Base-by-base conservation (phyloP, 2,329 filamentous ascomycete genomes). In the Hypoxylon sp. region DNA sequence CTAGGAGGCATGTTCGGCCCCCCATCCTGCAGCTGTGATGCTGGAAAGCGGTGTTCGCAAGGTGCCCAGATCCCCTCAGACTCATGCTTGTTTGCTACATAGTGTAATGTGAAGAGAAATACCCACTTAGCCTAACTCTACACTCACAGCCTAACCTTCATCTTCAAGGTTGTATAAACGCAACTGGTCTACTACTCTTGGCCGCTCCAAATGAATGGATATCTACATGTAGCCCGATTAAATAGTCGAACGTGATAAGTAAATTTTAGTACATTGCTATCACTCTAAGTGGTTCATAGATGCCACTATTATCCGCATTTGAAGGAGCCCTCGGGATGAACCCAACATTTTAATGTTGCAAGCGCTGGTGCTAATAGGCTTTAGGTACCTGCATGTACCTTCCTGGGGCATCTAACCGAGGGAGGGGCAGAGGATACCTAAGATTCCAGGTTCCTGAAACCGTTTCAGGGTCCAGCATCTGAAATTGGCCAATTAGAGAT, bases 391-490 rank as follows among this genome's bases (percentile, higher is more conserved):
- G 13, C 13, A 53, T 13, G 37, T 40, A 42, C 35, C 49, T 35
- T 40, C 31, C 11, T 33, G 25, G 14, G 14, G 27, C 22, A 31
- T 11, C 30, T 14, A 53, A 53, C 37, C 53, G 35, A 42, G 14
- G 49, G 67, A 61, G 56, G 40, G 35, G 51, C 49, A 61, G 31
- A 63, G 17, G 53, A 53, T 27, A 50, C n/a, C n/a, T n/a, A n/a
- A n/a, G 44, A 48, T 61, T 58, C 69, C 66, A 66, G 69, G 69
- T 61, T 68, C 57, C 40, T 63, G 67, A 73, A 71, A 75, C 71
- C 51, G 74, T 76, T 72, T 74, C 61, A 72, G 57, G 37, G 48
- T 51, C 62, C 68, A 70, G 49, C 64, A 50, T 69, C 11, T 31
- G 10, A 25, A 10, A 5, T 66, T 40, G 31, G 3, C 72, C 72